These are phyloP conservation scores for Diphasiastrum complanatum DNA, from an alignment of 83 land plant genomes.

Conservation along the genomic window DNA sequence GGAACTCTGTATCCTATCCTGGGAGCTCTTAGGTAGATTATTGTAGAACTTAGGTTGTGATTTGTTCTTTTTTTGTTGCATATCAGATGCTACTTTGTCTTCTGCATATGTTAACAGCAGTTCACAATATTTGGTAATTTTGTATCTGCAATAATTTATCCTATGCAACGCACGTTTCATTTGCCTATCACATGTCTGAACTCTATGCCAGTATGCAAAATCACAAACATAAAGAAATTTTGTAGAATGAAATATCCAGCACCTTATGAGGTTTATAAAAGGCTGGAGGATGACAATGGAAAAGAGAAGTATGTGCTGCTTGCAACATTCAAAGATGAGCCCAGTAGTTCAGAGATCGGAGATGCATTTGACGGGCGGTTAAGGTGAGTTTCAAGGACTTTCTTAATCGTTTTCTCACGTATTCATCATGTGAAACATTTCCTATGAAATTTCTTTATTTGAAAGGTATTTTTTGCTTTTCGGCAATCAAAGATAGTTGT, in stretches of 20 bases:
- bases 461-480: no score
- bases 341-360: slow-evolving; percentile 46
- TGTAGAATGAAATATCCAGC: slow-evolving; percentile 54
- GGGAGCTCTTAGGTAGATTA: slow-evolving; percentile 73
- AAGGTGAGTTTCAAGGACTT: slow-evolving; percentile 23
- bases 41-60: not conserved
- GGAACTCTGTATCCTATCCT: slow-evolving; percentile 86
- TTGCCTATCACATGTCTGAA: not conserved
- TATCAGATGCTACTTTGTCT: not conserved
- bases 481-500: no score
- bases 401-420: no score
- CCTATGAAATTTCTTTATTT: no score
- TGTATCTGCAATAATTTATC: not conserved
- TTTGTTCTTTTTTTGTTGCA: not conserved
- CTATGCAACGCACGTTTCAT: no score
- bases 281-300: slow-evolving; percentile 38
- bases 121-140: not conserved
- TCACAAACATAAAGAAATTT: no score
- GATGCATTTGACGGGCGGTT: slow-evolving; percentile 49
- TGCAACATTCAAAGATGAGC: slow-evolving; percentile 38
- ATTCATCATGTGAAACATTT: no score
- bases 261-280: slow-evolving; percentile 47
- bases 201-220: not conserved
- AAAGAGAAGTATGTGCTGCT: slow-evolving; percentile 57
- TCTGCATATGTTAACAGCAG: not conserved